Conservation (phyloP, 768 basidiomycete genomes). For the Mycena leptocephala region DNA sequence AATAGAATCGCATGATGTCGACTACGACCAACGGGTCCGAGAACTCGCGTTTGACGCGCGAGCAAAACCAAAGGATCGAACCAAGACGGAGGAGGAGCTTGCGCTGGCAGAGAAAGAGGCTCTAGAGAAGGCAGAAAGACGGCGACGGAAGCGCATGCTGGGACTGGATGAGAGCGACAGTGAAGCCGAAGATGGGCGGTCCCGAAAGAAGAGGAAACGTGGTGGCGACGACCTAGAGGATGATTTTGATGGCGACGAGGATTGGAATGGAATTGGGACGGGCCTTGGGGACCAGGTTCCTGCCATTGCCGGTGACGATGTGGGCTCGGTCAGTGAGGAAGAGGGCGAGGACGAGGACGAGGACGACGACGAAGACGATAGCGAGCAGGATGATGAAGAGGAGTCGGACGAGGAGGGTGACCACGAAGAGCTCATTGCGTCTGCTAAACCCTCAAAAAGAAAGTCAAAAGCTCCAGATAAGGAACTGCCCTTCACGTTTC, state of each 20-base stretch:
- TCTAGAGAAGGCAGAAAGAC: conserved; percentile 89
- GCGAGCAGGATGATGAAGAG: conserved; percentile 51
- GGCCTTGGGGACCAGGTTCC: conserved; percentile 53
- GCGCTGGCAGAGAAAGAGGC: conserved; percentile 91
- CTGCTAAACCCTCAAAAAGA: conserved; percentile 46
- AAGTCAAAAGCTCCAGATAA: conserved; percentile 55
- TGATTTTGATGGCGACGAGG: conserved; percentile 74
- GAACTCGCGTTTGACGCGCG: conserved; percentile 95
- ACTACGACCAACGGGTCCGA: conserved; percentile 94
- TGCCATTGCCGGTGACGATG: conserved; percentile 50
- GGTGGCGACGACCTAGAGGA: conserved; percentile 95
- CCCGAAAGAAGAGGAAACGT: conserved; percentile 62
- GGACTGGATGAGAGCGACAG: conserved; percentile 82
- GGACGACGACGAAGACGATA: conserved; percentile 52
- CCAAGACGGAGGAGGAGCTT: conserved; percentile 96
- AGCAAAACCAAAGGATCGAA: conserved; percentile 94
- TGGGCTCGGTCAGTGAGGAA: conserved; percentile 49
- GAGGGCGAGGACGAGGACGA: conserved; percentile 58
- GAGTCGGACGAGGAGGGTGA: conserved; percentile 61
- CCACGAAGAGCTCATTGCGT: conserved; percentile 58
- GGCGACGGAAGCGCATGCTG: conserved; percentile 86
- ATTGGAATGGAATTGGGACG: conserved; percentile 59
- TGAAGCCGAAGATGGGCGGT: conserved; percentile 67
- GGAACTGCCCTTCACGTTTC: conserved; percentile 94
- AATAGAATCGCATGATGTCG: conserved; percentile 62